Conservation (phyloP, 257 asterid genomes). For the Perilla frutescens region DNA sequence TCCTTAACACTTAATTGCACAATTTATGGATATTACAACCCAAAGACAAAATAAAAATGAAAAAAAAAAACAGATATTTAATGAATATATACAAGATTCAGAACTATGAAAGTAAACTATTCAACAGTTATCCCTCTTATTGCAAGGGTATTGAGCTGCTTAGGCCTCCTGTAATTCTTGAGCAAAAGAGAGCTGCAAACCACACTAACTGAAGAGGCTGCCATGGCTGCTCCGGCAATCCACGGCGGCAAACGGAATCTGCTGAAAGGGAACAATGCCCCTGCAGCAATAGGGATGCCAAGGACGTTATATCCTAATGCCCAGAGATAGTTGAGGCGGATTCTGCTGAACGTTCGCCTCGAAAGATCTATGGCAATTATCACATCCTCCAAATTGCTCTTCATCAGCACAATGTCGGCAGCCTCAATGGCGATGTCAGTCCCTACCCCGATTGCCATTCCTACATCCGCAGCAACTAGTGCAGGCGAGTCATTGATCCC, state of each 20-base stretch:
- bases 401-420: constrained; percentile 85
- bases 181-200: constrained; percentile 65
- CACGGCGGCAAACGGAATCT: constrained; percentile 62
- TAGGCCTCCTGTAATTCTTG: constrained; percentile 54
- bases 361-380: constrained; percentile 82
- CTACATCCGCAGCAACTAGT: constrained; percentile 81
- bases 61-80: background rate
- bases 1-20: too few relatives aligned
- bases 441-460: constrained; percentile 91
- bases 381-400: constrained; percentile 84
- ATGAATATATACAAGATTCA: constrained; percentile 23
- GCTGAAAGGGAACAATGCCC: constrained; percentile 64
- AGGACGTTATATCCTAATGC: constrained; percentile 76
- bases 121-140: constrained; percentile 44
- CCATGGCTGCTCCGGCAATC: constrained; percentile 71
- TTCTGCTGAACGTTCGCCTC: constrained; percentile 61
- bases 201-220: constrained; percentile 61
- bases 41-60: too few relatives aligned
- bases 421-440: constrained; percentile 88
- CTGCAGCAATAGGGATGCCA: constrained; percentile 81
- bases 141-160: constrained; percentile 39
- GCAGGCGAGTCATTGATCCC: constrained; percentile 94
- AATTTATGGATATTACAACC: too few relatives aligned
- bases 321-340: constrained; percentile 76
- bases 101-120: background rate